Percentiles rank a stretch among this genome's conserved stretches.
These are phyloP conservation scores for Parasitella parasitica DNA, from an alignment of 371 early-diverging fungal genomes.

Conservation along the genomic window DNA sequence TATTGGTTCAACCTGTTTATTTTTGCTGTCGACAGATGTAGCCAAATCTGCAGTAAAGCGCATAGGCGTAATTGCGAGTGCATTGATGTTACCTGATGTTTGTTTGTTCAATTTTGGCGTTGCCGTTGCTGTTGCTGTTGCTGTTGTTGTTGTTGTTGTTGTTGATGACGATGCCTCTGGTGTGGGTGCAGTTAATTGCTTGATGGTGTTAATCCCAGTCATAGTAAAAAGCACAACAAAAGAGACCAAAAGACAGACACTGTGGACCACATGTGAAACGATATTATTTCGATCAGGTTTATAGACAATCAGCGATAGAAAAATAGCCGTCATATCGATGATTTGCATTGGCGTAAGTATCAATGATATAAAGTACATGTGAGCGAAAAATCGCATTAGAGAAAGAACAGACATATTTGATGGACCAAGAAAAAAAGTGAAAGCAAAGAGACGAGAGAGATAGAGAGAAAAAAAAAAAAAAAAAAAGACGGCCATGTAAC, in stretches of 20 bases:
- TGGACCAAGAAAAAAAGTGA: background rate
- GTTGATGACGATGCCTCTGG: background rate
- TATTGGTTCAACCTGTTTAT: background rate
- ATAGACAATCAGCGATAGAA: background rate
- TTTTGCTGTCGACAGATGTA: background rate
- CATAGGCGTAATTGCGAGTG: background rate
- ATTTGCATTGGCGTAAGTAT: background rate
- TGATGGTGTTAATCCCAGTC: background rate
- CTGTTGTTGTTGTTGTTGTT: background rate
- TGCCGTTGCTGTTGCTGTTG: background rate
- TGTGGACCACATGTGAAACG: background rate
- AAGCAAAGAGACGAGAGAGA: background rate
- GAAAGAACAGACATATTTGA: background rate
- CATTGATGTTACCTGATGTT: background rate
- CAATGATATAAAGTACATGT: background rate
- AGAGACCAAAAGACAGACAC: background rate
- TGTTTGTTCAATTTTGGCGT: background rate
- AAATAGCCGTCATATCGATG: background rate
- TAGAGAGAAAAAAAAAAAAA: background rate
- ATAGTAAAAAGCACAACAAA: slow-evolving; percentile 3
- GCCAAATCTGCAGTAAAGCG: background rate
- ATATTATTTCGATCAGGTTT: background rate
- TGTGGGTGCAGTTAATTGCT: background rate
- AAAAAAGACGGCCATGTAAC: background rate
- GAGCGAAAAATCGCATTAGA: background rate